Evolutionary conservation across 768 basidiomycete genomes (phyloP).

Genomic region (Amanita polypyramis): DNA sequence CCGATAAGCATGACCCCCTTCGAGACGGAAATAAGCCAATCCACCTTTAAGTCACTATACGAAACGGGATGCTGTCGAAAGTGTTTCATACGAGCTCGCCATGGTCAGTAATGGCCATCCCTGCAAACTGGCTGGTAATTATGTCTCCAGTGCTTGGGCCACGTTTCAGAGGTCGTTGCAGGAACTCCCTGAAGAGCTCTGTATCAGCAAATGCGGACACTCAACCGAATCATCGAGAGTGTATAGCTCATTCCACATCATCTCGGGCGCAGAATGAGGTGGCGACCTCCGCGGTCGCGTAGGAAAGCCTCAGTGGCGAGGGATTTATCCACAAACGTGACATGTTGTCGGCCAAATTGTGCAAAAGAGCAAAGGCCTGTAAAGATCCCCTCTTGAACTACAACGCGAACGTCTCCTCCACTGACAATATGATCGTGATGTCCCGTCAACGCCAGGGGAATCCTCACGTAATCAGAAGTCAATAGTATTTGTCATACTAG

Average conservation of each 20-base stretch:
- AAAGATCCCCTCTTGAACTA: conserved; percentile 8
- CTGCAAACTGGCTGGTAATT: conserved; percentile 9
- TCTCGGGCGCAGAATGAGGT: conserved; percentile 10
- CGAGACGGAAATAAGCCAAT: conserved; percentile 8
- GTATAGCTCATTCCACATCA: conserved; percentile 9
- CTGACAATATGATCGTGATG: conserved; percentile 4
- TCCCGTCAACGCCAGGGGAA: too few species aligned
- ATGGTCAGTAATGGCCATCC: conserved; percentile 9
- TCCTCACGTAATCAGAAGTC: too few species aligned
- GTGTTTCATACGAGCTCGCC: conserved; percentile 6
- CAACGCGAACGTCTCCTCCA: conserved; percentile 8
- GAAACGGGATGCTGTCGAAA: conserved; percentile 9
- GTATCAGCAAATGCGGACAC: conserved; percentile 6
- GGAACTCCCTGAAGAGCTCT: conserved; percentile 9
- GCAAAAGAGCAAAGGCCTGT: conserved; percentile 8
- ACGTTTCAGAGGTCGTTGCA: conserved; percentile 8
- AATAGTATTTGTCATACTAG: too few species aligned
- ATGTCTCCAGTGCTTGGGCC: conserved; percentile 7
- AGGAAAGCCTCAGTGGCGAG: conserved; percentile 10
- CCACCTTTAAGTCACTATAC: conserved; percentile 9
- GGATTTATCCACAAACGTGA: conserved; percentile 10
- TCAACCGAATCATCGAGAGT: conserved; percentile 11
- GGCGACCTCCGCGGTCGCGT: conserved; percentile 7
- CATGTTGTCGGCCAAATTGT: conserved; percentile 6
- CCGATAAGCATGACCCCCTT: conserved; percentile 8